Evolutionary conservation across 208 protist genomes (phyloP).

Genomic region (Crithidia expoeki): DNA sequence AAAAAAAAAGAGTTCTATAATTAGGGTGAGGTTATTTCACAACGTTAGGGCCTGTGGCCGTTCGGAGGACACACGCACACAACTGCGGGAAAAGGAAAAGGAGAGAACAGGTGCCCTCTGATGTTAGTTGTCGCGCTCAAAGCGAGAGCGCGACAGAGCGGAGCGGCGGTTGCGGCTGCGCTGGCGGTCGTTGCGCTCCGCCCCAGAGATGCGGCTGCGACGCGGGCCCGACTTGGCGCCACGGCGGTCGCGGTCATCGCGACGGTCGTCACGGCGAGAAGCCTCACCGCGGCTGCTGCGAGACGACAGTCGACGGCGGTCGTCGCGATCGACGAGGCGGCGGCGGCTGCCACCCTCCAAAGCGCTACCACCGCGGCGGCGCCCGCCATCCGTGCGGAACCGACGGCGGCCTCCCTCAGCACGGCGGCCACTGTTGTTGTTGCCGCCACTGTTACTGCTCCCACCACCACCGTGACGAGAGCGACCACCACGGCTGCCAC

Average conservation of each 20-base stretch:
- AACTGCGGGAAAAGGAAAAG: background rate
- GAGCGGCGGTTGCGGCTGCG: constrained; percentile 49
- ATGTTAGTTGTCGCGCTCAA: constrained; percentile 49
- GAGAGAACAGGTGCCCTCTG: background rate
- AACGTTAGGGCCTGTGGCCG: no score
- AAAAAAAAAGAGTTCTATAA: no score
- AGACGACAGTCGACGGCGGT: constrained; percentile 13
- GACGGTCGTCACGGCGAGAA: constrained; percentile 29
- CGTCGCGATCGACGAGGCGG: constrained; percentile 25
- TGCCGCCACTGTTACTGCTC: constrained; percentile 5
- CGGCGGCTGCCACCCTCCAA: constrained; percentile 19
- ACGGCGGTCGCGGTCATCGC: constrained; percentile 34
- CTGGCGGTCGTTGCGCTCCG: constrained; percentile 74
- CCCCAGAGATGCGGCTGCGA: constrained; percentile 37
- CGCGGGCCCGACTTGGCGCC: constrained; percentile 58
- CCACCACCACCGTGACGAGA: constrained; percentile 19
- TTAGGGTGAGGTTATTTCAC: no score
- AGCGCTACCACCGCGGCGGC: constrained; percentile 21
- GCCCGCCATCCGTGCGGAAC: constrained; percentile 25
- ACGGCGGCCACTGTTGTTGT: constrained; percentile 2
- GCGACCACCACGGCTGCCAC: constrained; percentile 22
- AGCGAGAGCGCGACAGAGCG: constrained; percentile 61
- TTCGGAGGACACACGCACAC: constrained; percentile 1
- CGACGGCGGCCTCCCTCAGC: constrained; percentile 27
- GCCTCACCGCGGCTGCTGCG: constrained; percentile 11